Conservation (phyloP, 2,329 filamentous ascomycete genomes). For the Diaporthe sp. region DNA sequence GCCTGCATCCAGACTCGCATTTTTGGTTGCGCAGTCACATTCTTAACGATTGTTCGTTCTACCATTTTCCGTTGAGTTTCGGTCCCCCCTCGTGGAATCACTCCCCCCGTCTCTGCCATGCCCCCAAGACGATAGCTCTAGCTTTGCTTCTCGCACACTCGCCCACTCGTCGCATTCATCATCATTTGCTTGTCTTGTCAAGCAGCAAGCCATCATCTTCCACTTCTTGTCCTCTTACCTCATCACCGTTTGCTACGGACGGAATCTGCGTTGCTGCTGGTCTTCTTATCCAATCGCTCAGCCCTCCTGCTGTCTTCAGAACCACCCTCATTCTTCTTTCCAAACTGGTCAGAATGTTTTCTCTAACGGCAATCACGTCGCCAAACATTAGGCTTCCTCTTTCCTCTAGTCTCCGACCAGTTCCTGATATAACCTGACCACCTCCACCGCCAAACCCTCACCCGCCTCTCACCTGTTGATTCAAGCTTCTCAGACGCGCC, state of each 20-base stretch:
- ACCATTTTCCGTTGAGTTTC: slow-evolving; percentile 37
- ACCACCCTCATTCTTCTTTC: slow-evolving; percentile 34
- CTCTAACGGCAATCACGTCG: slow-evolving; percentile 67
- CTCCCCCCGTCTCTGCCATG: slow-evolving; percentile 34
- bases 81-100: slow-evolving; percentile 24
- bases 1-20: slow-evolving; percentile 27
- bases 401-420: slow-evolving; percentile 40
- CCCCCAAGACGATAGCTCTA: slow-evolving; percentile 30
- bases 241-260: slow-evolving; percentile 35
- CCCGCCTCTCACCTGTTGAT: neutral
- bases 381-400: slow-evolving; percentile 58
- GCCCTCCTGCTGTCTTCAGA: slow-evolving; percentile 28
- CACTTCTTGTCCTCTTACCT: slow-evolving; percentile 31
- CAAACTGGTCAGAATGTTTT: slow-evolving; percentile 53
- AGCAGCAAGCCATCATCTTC: slow-evolving; percentile 20
- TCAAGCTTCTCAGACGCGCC: neutral
- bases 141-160: slow-evolving; percentile 36
- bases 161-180: slow-evolving; percentile 22
- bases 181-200: slow-evolving; percentile 26
- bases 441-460: slow-evolving; percentile 35
- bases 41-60: slow-evolving; percentile 38
- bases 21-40: slow-evolving; percentile 30
- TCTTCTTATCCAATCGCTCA: slow-evolving; percentile 32
- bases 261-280: slow-evolving; percentile 33
- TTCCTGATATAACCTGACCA: slow-evolving; percentile 42